Percentiles rank a stretch among this genome's conserved stretches.
Evolutionary conservation across 352 stramenopile genomes (phyloP).

Genomic region (Pythium dissimile): DNA sequence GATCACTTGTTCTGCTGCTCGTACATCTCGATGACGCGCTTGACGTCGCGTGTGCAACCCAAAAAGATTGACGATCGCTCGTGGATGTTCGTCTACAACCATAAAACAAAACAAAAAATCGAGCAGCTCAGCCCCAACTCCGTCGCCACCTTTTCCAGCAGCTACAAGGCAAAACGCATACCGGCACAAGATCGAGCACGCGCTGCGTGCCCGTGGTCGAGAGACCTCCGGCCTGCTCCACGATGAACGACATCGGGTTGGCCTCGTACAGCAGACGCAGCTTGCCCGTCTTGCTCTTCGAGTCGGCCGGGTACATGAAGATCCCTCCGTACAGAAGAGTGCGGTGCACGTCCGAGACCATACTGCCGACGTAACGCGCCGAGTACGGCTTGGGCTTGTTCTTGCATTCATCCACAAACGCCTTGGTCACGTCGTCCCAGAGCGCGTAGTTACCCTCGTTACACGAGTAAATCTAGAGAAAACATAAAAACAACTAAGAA

Average conservation of each 20-base stretch:
- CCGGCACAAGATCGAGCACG: conserved; percentile 93
- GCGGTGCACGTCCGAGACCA: conserved; percentile 99
- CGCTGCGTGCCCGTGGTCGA: conserved; percentile 92
- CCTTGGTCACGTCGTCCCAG: conserved; percentile 93
- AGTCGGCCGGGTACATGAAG: conserved; percentile 97
- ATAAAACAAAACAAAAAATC: background rate
- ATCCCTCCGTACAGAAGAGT: conserved; percentile 98
- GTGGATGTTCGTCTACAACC: conserved; percentile 89
- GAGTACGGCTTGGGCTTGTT: conserved; percentile 69
- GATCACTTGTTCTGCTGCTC: conserved; percentile 49
- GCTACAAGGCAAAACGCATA: conserved; percentile 32
- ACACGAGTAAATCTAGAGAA: conserved; percentile 92
- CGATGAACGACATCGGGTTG: conserved; percentile 99
- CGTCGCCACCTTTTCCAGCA: background rate
- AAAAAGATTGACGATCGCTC: conserved; percentile 98
- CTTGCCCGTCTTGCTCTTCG: conserved; percentile 92
- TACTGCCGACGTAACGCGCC: conserved; percentile 97
- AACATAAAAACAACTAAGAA: background rate
- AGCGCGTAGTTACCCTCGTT: conserved; percentile 97
- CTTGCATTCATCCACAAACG: conserved; percentile 89
- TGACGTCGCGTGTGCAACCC: conserved; percentile 88
- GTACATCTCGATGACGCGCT: conserved; percentile 78
- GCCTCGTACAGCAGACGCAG: conserved; percentile 98
- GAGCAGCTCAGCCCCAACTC: background rate
- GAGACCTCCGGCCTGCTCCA: conserved; percentile 96